phyloP scores from a whole-genome alignment of 164 flowering plant genomes.

The Vitis amurensis region DNA sequence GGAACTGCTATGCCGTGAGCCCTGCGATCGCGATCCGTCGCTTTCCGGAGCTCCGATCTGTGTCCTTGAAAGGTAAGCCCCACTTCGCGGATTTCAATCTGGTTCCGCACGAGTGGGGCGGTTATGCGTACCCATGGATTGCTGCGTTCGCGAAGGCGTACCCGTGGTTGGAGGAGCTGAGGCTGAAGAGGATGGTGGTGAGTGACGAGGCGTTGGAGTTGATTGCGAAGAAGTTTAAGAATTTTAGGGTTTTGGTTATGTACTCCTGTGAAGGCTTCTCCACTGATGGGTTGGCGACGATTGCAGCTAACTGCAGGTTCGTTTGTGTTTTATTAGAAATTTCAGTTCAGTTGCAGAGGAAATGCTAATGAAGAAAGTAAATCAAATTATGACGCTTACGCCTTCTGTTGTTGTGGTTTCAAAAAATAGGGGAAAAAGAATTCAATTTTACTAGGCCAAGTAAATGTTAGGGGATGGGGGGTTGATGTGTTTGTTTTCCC shows the following conservation, averaged over 20 bases:
- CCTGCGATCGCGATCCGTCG: slow-evolving; percentile 53
- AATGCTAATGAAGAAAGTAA: too few relatives aligned
- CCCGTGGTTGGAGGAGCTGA: slow-evolving; percentile 22
- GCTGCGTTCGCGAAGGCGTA: slow-evolving; percentile 5
- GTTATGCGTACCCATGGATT: slow-evolving; percentile 55
- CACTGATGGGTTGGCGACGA: slow-evolving; percentile 54
- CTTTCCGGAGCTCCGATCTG: slow-evolving; percentile 49
- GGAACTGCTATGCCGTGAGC: slow-evolving; percentile 61
- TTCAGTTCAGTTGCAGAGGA: too few relatives aligned
- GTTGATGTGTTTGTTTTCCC: too few relatives aligned
- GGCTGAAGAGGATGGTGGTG: slow-evolving; percentile 29
- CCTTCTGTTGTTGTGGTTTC: too few relatives aligned
- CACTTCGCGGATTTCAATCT: slow-evolving; percentile 73
- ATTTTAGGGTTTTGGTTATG: slow-evolving; percentile 25
- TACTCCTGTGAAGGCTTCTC: slow-evolving; percentile 57
- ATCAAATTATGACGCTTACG: too few relatives aligned
- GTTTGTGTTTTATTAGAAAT: too few relatives aligned
- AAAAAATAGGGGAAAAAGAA: too few relatives aligned
- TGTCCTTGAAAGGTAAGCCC: slow-evolving; percentile 72
- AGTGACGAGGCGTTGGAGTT: slow-evolving; percentile 22
- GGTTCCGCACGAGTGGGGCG: slow-evolving; percentile 76
- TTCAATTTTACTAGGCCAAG: too few relatives aligned
- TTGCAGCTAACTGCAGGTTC: slow-evolving; percentile 71
- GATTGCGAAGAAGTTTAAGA: slow-evolving; percentile 13
- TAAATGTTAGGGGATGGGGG: too few relatives aligned